These are phyloP conservation scores for Guyanaporus albipodus DNA, from an alignment of 768 basidiomycete genomes.

Conservation along the genomic window DNA sequence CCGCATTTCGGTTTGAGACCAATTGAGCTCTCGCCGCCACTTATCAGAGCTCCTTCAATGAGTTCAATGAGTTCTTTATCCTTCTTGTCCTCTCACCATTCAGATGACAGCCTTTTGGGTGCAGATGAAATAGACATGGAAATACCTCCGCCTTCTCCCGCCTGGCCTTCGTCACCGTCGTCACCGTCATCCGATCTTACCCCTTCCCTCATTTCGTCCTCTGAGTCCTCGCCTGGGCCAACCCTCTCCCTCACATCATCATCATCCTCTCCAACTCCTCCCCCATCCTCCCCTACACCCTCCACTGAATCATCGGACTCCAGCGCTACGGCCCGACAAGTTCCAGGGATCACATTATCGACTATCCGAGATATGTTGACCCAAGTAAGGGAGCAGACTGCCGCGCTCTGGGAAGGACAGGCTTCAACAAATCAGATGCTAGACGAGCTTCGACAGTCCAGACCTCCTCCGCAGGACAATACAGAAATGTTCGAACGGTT, in stretches of 20 bases:
- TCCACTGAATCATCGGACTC: conserved; percentile 29
- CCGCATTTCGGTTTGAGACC: conserved; percentile 25
- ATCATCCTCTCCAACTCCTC: conserved; percentile 32
- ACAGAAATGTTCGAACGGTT: conserved; percentile 36
- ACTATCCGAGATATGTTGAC: conserved; percentile 53
- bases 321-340: conserved; percentile 35
- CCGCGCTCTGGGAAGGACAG: conserved; percentile 62
- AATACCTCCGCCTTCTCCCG: conserved; percentile 32
- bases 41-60: conserved; percentile 38
- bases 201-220: conserved; percentile 33
- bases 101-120: conserved; percentile 58
- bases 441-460: conserved; percentile 53
- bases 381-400: conserved; percentile 55
- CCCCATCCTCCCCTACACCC: conserved; percentile 36
- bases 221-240: conserved; percentile 33
- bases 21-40: conserved; percentile 43
- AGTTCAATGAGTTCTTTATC: conserved; percentile 38
- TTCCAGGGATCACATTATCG: conserved; percentile 34
- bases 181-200: conserved; percentile 27
- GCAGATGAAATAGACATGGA: conserved; percentile 26
- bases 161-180: conserved; percentile 33
- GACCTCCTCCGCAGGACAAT: conserved; percentile 38
- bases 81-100: conserved; percentile 62
- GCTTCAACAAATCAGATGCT: conserved; percentile 53
- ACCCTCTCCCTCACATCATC: conserved; percentile 39